A percentile compares a stretch with the other conserved stretches of the same genome.
phyloP scores from a whole-genome alignment of 805 yeast species.

The Candida multigemmis region DNA sequence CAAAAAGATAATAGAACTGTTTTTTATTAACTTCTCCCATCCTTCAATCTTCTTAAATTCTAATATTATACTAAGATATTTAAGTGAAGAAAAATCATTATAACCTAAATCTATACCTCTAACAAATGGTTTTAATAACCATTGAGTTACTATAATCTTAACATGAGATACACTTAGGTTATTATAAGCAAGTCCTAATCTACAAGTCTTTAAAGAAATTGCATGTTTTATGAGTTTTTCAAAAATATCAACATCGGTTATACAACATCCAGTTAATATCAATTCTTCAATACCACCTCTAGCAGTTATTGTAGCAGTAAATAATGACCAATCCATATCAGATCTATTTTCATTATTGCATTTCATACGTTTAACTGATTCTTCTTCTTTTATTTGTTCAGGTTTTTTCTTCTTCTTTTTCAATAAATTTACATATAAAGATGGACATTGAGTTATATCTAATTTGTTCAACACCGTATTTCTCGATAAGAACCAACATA shows the following conservation, averaged over 20 bases:
- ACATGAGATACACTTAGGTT: slow-evolving; percentile 55
- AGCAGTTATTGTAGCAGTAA: slow-evolving; percentile 57
- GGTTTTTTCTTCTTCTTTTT: slow-evolving; percentile 22
- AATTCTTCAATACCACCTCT: slow-evolving; percentile 77
- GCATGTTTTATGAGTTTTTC: slow-evolving; percentile 48
- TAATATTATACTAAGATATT: slow-evolving; percentile 26
- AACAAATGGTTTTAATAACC: slow-evolving; percentile 43
- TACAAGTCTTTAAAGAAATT: slow-evolving; percentile 41
- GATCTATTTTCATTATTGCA: slow-evolving; percentile 50
- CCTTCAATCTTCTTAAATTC: slow-evolving; percentile 15
- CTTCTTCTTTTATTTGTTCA: slow-evolving; percentile 10
- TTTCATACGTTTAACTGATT: slow-evolving; percentile 29
- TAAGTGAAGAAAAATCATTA: slow-evolving; percentile 49
- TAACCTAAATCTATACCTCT: slow-evolving; percentile 79
- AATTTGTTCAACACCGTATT: slow-evolving; percentile 49
- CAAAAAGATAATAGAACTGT: slow-evolving; percentile 30
- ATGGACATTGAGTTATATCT: slow-evolving; percentile 66
- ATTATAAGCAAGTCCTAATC: slow-evolving; percentile 73
- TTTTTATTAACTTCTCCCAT: slow-evolving; percentile 9
- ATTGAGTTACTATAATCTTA: slow-evolving; percentile 40
- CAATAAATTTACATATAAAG: slow-evolving; percentile 35
- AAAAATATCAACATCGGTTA: slow-evolving; percentile 46
- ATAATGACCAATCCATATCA: slow-evolving; percentile 74
- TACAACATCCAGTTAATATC: slow-evolving; percentile 68
- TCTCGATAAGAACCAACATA: slow-evolving; percentile 67